These are phyloP conservation scores for Echites panduratus DNA, from an alignment of 257 asterid species.

Conservation along the genomic window DNA sequence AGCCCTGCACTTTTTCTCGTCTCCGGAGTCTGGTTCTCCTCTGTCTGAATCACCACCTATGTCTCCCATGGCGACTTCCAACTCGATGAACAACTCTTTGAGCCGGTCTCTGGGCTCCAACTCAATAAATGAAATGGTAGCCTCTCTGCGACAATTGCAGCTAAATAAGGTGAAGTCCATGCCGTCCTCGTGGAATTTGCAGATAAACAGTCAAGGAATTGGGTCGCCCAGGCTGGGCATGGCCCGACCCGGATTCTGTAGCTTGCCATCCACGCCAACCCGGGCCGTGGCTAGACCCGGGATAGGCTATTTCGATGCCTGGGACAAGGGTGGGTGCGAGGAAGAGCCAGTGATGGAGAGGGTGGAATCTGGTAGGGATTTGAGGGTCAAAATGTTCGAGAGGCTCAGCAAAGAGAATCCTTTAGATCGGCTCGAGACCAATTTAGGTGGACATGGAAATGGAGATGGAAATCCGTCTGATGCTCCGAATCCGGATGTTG, in stretches of 20 bases:
- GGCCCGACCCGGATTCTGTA: constrained; percentile 33
- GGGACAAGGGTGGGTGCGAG: constrained; percentile 20
- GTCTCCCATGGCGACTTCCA: constrained; percentile 34
- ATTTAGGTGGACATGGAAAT: neutral
- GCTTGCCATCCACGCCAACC: constrained; percentile 45
- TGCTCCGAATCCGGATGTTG: constrained; percentile 44
- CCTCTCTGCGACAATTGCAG: constrained; percentile 43
- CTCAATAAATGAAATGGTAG: constrained; percentile 30
- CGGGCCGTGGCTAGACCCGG: constrained; percentile 23
- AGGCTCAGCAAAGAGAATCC: constrained; percentile 47
- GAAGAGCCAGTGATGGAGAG: constrained; percentile 44
- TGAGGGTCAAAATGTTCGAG: constrained; percentile 48
- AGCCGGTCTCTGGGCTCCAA: constrained; percentile 40
- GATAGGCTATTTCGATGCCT: constrained; percentile 18
- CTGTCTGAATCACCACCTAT: constrained; percentile 49
- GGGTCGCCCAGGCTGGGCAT: constrained; percentile 27
- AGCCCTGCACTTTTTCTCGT: constrained; percentile 28
- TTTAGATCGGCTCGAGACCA: constrained; percentile 35
- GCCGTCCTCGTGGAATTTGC: constrained; percentile 28
- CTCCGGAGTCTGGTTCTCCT: constrained; percentile 42
- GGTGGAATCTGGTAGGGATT: constrained; percentile 45
- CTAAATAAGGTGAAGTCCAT: constrained; percentile 32
- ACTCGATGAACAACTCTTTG: constrained; percentile 21
- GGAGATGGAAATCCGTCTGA: neutral
- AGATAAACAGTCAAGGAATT: constrained; percentile 20